These are phyloP conservation scores for Pseudevernia furfuracea DNA, from an alignment of 495 filamentous ascomycete genomes.

Conservation along the genomic window DNA sequence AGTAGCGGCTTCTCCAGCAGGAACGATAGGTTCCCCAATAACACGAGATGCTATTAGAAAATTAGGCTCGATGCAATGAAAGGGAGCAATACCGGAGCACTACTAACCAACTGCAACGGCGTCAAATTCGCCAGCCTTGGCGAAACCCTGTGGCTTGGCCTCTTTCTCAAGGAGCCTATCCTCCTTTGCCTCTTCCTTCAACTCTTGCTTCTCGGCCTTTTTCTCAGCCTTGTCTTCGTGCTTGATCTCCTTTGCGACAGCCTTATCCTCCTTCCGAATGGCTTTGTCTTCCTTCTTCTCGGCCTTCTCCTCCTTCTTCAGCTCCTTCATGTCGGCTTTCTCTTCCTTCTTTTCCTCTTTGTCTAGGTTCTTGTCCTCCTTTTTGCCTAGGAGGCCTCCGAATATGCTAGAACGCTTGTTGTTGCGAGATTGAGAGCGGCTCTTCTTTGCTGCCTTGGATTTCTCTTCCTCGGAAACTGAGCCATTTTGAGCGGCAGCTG, in stretches of 20 bases:
- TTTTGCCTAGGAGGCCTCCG: slow-evolving; percentile 65
- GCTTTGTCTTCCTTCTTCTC: slow-evolving; percentile 29
- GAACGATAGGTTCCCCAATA: slow-evolving; percentile 19
- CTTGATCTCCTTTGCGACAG: slow-evolving; percentile 1
- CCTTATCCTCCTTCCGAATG: neutral
- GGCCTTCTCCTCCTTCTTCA: slow-evolving; percentile 31
- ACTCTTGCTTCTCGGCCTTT: slow-evolving; percentile 19
- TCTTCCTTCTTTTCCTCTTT: slow-evolving; percentile 40
- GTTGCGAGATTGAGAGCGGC: slow-evolving; percentile 69
- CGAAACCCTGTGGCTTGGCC: slow-evolving; percentile 5
- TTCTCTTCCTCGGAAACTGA: slow-evolving; percentile 33
- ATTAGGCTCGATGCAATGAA: slow-evolving; percentile 7
- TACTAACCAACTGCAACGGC: slow-evolving; percentile 23
- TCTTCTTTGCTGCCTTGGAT: slow-evolving; percentile 41
- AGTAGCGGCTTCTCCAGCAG: slow-evolving; percentile 14
- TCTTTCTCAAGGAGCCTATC: slow-evolving; percentile 34
- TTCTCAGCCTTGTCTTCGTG: slow-evolving; percentile 13
- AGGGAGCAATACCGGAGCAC: neutral
- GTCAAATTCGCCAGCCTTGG: slow-evolving; percentile 16
- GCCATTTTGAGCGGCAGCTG: slow-evolving; percentile 26
- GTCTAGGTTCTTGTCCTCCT: slow-evolving; percentile 57
- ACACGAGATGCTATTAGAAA: slow-evolving; percentile 21
- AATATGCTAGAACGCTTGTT: slow-evolving; percentile 77
- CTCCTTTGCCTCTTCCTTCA: slow-evolving; percentile 36
- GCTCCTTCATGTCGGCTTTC: slow-evolving; percentile 22